A percentile compares a stretch with the other conserved stretches of the same genome.
Conservation (phyloP, 352 stramenopile species). For the Phytopythium ostracodes region DNA sequence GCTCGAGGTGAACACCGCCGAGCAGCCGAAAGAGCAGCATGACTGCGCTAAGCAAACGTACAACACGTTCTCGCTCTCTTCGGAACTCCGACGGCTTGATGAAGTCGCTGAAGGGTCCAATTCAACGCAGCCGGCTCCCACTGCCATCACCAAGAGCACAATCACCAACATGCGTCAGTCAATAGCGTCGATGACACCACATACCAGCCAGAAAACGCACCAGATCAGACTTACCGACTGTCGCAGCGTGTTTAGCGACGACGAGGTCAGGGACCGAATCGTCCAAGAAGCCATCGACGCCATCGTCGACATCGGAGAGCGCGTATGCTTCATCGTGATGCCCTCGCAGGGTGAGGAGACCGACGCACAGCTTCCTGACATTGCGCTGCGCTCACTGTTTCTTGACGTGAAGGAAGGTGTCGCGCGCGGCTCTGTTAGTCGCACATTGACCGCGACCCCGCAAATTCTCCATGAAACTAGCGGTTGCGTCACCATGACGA, state of each 20-base stretch:
- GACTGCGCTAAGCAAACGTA: conserved; percentile 17
- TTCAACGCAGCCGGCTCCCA: neutral
- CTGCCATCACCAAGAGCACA: neutral
- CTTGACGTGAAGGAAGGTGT: conserved; percentile 36
- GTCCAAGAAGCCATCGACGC: conserved; percentile 24
- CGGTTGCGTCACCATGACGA: conserved; percentile 20
- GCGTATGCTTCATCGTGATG: conserved; percentile 33
- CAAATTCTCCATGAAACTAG: conserved; percentile 20
- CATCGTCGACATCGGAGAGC: conserved; percentile 13
- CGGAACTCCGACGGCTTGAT: conserved; percentile 7
- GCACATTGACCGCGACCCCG: conserved; percentile 5
- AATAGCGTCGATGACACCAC: neutral
- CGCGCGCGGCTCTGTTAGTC: neutral
- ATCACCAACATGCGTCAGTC: no score
- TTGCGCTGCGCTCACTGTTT: conserved; percentile 42
- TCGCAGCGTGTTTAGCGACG: conserved; percentile 46
- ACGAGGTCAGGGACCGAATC: conserved; percentile 36
- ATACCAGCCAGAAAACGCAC: conserved; percentile 6
- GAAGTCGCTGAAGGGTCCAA: neutral
- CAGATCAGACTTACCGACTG: conserved; percentile 33
- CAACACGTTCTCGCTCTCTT: conserved; percentile 35
- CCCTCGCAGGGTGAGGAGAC: conserved; percentile 5
- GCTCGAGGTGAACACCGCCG: conserved; percentile 1
- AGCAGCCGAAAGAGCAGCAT: neutral
- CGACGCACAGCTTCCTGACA: conserved; percentile 18